Base-by-base conservation (phyloP, 2,329 filamentous ascomycete species). In the Exserohilum rostratum region DNA sequence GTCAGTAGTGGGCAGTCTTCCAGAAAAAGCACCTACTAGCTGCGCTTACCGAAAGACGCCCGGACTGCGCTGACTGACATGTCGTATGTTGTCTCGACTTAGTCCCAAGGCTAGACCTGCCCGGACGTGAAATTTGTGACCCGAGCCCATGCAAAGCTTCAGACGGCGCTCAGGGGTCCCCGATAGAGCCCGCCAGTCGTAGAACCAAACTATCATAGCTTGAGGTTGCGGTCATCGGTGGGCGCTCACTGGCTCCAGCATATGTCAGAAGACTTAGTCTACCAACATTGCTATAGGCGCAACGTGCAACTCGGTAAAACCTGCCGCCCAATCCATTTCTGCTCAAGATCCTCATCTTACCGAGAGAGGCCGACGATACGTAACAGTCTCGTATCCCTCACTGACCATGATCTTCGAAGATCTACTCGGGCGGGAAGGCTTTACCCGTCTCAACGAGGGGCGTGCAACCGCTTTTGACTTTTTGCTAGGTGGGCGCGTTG, bases 381-480 rank as follows among this genome's bases (percentile, higher is more conserved):
- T 17, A 29, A n/a, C 39, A 27, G 20, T 29, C 25, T 30, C n/a
- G 31, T 37, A 45, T 35, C 48, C n/a, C 31, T 37, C 37, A 42
- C 42, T 46, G 49, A 46, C 39, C 42, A 46, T 35, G 33, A 52
- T 46, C 27, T 46, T 35, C 49, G 20, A 35, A 18, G 11, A 25
- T 34, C 34, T 39, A n/a, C 35, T 51, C 12, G 12, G 25, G 48
- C 40, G 35, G 33, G 35, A 12, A 39, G 27, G 46, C 35, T 38
- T 30, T 31, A 34, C 27, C 34, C 37, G 44, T 35, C n/a, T 27
- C 30, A 35, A 39, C 22, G 34, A 31, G 11, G 27, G 18, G 27
- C 48, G 29, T 46, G 42, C 15, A 46, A 42, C 49, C 49, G 34
- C 49, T 40, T 40, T 39, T 46, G 42, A 34, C 49, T 20, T 42